Evolutionary conservation across 2,329 filamentous ascomycete genomes (phyloP).

Genomic region (Zymoseptoria brevis): DNA sequence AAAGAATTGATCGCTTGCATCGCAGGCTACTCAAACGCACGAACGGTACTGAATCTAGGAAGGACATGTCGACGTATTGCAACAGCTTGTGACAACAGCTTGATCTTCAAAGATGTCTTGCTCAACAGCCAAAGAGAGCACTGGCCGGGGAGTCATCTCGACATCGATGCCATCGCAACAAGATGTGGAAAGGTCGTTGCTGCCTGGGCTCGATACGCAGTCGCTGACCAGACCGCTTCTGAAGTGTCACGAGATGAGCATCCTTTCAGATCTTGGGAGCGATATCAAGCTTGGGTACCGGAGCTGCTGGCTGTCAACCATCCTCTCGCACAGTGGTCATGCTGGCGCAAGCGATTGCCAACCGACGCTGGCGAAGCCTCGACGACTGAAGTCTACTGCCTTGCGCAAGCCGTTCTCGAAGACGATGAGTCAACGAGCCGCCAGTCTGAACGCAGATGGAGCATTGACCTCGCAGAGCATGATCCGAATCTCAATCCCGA

Average conservation of each 20-base stretch:
- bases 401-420: constrained; percentile 4
- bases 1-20: constrained; percentile 14
- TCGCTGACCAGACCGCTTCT: constrained; percentile 11
- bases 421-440: background rate
- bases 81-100: constrained; percentile 8
- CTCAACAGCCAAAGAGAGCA: background rate
- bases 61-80: constrained; percentile 8
- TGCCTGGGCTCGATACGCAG: constrained; percentile 11
- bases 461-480: background rate
- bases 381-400: constrained; percentile 4
- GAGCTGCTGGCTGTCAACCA: constrained; percentile 8
- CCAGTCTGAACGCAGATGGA: background rate
- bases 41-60: constrained; percentile 5
- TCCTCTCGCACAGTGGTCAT: constrained; percentile 5
- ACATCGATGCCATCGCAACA: constrained; percentile 3
- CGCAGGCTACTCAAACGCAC: constrained; percentile 8
- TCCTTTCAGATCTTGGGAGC: background rate
- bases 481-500: background rate
- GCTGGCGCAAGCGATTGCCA: constrained; percentile 1
- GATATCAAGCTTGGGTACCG: constrained; percentile 4
- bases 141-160: constrained; percentile 2
- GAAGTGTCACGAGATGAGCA: background rate
- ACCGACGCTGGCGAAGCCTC: background rate
- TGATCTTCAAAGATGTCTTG: constrained; percentile 11
- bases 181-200: constrained; percentile 6